Evolutionary conservation across 352 stramenopile species (phyloP), one percentile per base, ranked within the genome.

Genomic region (Pythium sukuiense): DNA sequence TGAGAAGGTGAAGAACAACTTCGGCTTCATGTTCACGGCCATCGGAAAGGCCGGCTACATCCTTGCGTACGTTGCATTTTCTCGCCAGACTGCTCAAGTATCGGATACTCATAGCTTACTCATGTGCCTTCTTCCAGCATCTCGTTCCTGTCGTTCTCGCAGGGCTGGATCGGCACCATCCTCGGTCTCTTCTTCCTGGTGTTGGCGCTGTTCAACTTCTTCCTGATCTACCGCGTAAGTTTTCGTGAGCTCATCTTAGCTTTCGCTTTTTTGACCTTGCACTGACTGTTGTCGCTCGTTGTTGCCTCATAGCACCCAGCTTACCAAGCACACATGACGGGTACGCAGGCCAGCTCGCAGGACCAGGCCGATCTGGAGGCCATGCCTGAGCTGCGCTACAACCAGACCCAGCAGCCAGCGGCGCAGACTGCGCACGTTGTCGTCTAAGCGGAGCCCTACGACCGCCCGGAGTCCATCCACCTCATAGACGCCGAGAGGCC

Each of bases 21-120:
- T 95, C 70, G 86, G 83, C 46, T 95, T 95, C 67, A 95, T 95
- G 86, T 95, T 95, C 73, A 93, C 79, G 16, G 86, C 84, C 30
- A 82, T 78, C n/a, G 86, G 86, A 73, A 91, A 91, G 65, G 85
- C 86, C 30, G 79, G 75, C 16, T 95, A 91, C 77, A 93, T 95
- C 55, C 74, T 95, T 43, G 86, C 81, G 85, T 93, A 74, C 63
- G 81, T 85, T 0, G 1, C 32, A 12, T 35, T 57, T 8, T 48
- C 54, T 56, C n/a, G 6, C 45, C 32, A 45, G 18, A 13, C 24
- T n/a, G 9, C 24, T 13, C n/a, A 54, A 49, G 12, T 24, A 57
- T 50, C 14, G 45, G 45, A 29, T 11, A 55, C 54, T 61, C 6
- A 41, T 20, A 39, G n/a, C 20, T 24, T 24, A 24, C 20, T 67